These are phyloP conservation scores for Sparassis latifolia DNA, from an alignment of 1,284 basidiomycete genomes.

Conservation along the genomic window DNA sequence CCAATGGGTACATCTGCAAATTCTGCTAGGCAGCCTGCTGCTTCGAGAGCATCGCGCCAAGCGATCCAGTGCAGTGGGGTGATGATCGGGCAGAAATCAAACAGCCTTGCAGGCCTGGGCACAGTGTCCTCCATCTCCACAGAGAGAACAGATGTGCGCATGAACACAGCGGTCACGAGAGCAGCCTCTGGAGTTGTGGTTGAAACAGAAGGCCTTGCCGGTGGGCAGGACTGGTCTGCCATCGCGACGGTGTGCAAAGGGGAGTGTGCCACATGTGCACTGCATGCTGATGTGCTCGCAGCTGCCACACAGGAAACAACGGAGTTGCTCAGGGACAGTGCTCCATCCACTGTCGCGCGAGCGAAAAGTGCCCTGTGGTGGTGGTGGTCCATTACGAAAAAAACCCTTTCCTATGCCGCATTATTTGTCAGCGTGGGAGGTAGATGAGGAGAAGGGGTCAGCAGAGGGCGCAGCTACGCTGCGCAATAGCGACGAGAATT, in stretches of 20 bases:
- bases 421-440: no score
- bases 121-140: neutral
- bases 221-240: neutral
- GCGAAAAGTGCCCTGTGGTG: neutral
- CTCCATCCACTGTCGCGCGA: neutral
- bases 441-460: neutral
- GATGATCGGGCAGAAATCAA: neutral
- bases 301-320: neutral
- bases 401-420: no score
- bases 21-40: neutral
- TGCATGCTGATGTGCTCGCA: neutral
- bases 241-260: neutral
- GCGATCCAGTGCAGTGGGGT: neutral
- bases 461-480: neutral
- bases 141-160: neutral
- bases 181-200: neutral
- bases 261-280: neutral
- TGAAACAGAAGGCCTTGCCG: neutral
- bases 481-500: neutral
- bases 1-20: neutral
- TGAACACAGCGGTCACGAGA: neutral
- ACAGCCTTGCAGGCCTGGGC: neutral
- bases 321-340: neutral
- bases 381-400: no score
- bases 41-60: neutral